Base-by-base conservation (phyloP, 2,329 filamentous ascomycete species). In the Diaporthe citriasiana region DNA sequence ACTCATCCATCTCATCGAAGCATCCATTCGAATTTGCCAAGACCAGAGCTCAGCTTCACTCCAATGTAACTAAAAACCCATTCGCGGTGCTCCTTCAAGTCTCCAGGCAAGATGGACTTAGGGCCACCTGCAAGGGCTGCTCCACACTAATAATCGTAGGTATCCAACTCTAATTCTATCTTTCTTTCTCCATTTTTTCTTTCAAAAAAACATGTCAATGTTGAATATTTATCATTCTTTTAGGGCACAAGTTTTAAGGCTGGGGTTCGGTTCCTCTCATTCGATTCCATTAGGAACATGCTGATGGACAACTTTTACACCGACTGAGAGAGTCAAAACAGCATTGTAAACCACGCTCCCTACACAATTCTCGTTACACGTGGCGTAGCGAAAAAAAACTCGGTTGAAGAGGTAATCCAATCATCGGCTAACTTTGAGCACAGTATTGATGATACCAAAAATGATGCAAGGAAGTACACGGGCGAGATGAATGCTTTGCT, bases 251-350 rank as follows among this genome's bases (percentile, higher is more conserved):
- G 33, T 57, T 57, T 84, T 65, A 93, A 93, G 83, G 91, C 92
- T 78, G 91, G 87, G 7, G 88, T 93, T 19, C 88, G 91, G 0
- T 93, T 93, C 77, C 81, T 93, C 17, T 90, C 89, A 4, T 93
- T 92, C 79, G 91, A 93, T 78, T 87, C 87, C 0, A 91, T 93
- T 79, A 92, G 91, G 77, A 87, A 89, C 75, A 80, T 83, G 0
- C 80, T 87, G 3, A 89, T 89, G 78, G 87, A 89, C 73, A 86
- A 90, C 55, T 17, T 30, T 57, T 17, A 57, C 55, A 4, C 55
- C 55, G 2, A 57, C 55, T 38, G 55, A 57, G 55, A 57, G 55
- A 19, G 55, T 38, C 7, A 57, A 57, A 9, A 57, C 55, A 57
- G 55, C 55, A 38, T 33, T 57, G 55, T 57, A 57, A 38, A 33